Conservation (phyloP, 2,329 filamentous ascomycete genomes). For the Leptodontidium sp. region DNA sequence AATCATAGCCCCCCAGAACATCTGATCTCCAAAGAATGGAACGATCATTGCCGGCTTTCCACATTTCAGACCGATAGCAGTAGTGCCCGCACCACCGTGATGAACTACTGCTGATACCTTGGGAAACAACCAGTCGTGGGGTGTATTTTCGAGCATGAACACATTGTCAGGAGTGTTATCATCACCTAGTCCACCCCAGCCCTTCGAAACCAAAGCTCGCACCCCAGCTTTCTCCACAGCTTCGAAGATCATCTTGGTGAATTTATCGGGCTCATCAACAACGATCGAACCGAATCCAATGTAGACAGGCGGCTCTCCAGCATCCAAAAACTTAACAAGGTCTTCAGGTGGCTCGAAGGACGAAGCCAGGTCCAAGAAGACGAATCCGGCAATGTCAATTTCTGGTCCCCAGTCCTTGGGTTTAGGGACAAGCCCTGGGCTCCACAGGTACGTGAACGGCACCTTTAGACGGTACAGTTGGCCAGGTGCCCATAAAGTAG, state of each 20-base stretch:
- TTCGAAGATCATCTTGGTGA: constrained; percentile 76
- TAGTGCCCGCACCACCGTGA: constrained; percentile 81
- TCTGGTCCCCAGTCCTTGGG: constrained; percentile 73
- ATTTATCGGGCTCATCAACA: constrained; percentile 73
- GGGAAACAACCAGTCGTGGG: constrained; percentile 81
- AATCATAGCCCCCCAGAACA: constrained; percentile 80
- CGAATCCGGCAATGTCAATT: constrained; percentile 80
- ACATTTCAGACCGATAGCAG: constrained; percentile 76
- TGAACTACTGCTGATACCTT: constrained; percentile 72
- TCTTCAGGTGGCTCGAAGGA: constrained; percentile 65
- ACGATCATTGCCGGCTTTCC: constrained; percentile 79
- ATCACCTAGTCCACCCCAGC: constrained; percentile 76
- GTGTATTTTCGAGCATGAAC: constrained; percentile 77
- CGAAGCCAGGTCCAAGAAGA: constrained; percentile 75
- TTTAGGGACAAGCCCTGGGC: constrained; percentile 70
- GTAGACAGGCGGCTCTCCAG: constrained; percentile 69
- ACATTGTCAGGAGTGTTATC: constrained; percentile 68
- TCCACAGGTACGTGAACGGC: constrained; percentile 79
- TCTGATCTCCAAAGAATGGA: constrained; percentile 82
- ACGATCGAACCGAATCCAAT: constrained; percentile 82
- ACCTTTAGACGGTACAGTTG: constrained; percentile 77
- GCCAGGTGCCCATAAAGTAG: constrained; percentile 79
- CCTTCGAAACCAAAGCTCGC: constrained; percentile 76
- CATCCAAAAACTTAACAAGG: constrained; percentile 63
- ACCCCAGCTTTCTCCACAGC: constrained; percentile 72